A percentile compares a stretch with the other conserved stretches of the same genome.
phyloP scores from a whole-genome alignment of 2,329 filamentous ascomycete genomes.

The Aureobasidium subglaciale region DNA sequence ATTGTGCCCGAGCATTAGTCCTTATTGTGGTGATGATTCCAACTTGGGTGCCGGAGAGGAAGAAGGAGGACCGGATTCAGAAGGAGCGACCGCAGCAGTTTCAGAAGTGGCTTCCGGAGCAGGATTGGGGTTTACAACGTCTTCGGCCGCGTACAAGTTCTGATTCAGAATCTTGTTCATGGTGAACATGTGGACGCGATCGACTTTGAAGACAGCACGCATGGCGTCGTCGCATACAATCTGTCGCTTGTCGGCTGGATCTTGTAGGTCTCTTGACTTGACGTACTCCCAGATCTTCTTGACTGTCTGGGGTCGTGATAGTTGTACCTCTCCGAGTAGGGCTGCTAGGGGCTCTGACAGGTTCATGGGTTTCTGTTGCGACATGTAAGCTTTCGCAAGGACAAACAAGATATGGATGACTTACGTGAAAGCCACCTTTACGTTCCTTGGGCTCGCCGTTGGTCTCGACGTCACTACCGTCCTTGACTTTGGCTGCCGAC shows the following conservation, averaged over 20 bases:
- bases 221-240: slow-evolving; percentile 89
- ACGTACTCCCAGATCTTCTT: slow-evolving; percentile 97
- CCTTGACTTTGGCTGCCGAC: slow-evolving; percentile 64
- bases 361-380: slow-evolving; percentile 59
- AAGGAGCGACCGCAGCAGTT: background rate
- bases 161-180: slow-evolving; percentile 96
- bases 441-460: slow-evolving; percentile 52
- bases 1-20: background rate
- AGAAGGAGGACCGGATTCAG: background rate
- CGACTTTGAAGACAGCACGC: slow-evolving; percentile 84
- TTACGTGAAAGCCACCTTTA: slow-evolving; percentile 83
- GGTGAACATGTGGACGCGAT: slow-evolving; percentile 95
- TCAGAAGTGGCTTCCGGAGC: background rate
- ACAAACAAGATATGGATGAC: slow-evolving; percentile 23
- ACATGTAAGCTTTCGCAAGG: background rate
- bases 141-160: slow-evolving; percentile 80
- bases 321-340: slow-evolving; percentile 64
- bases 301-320: slow-evolving; percentile 90
- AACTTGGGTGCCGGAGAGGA: background rate
- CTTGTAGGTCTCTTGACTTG: slow-evolving; percentile 79
- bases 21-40: background rate
- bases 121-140: slow-evolving; percentile 30
- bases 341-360: slow-evolving; percentile 64
- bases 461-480: slow-evolving; percentile 69
- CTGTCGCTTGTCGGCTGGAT: slow-evolving; percentile 83